Percentiles rank a stretch among this genome's conserved stretches.
phyloP scores from a whole-genome alignment of 768 basidiomycete species.

The Phallus indusiatus region DNA sequence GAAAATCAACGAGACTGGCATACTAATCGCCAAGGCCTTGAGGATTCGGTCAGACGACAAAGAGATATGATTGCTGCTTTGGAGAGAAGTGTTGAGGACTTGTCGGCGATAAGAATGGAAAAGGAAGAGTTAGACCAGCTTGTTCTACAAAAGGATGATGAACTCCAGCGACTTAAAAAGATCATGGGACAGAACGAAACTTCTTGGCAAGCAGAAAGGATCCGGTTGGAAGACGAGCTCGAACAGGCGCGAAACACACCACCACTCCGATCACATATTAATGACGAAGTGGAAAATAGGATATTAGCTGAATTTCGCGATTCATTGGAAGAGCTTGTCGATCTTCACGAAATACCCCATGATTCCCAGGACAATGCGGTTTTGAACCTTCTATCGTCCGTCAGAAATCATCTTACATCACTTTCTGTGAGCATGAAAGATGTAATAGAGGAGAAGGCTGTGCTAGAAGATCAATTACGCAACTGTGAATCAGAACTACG shows the following conservation, averaged over 20 bases:
- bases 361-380: conserved; percentile 24
- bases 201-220: conserved; percentile 42
- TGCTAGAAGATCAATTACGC: conserved; percentile 21
- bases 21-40: not conserved
- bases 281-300: too few species aligned
- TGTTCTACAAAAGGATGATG: conserved; percentile 1
- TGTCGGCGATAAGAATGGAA: conserved; percentile 32
- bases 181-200: conserved; percentile 37
- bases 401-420: conserved; percentile 10
- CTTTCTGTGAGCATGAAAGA: not conserved
- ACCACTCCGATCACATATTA: too few species aligned
- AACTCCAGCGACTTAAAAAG: conserved; percentile 22
- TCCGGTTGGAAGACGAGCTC: conserved; percentile 35
- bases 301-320: conserved; percentile 40
- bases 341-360: conserved; percentile 47
- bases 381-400: conserved; percentile 16
- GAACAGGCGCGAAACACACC: conserved; percentile 34
- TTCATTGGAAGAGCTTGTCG: conserved; percentile 41
- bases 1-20: not conserved
- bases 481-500: conserved; percentile 37
- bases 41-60: not conserved
- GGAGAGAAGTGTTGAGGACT: conserved; percentile 34
- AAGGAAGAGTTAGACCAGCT: conserved; percentile 40
- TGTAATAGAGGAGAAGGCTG: not conserved
- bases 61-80: conserved; percentile 15